Base-by-base conservation (phyloP, 129 eudicot genomes). In the Heracleum sosnowskyi region DNA sequence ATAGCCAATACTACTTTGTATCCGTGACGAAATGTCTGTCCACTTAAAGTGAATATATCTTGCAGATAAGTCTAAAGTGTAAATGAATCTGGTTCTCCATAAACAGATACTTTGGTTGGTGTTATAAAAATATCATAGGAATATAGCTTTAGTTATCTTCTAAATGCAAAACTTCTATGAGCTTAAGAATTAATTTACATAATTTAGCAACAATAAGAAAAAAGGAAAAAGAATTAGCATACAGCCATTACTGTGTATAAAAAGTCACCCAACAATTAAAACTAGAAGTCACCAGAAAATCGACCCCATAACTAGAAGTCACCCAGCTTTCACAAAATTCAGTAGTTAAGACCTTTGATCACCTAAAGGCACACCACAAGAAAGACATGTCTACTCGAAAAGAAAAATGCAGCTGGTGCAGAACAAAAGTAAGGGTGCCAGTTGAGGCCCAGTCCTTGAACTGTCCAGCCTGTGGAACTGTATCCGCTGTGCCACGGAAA, bases 391-490 rank as follows among this genome's bases (percentile, higher is more conserved):
- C 80, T 76, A 82, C 80, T 37, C 82, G 77, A 77, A 86, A 45
- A 78, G 69, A 36, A 51, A 74, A 76, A 47, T 91, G 92, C 88
- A 85, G 69, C 63, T 76, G 89, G 70, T 91, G 97, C 76, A n/a
- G 76, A 26, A 69, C 77, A 75, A 76, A 78, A 53, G 74, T 82
- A 40, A 62, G 74, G 40, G 89, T 86, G 73, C 81, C 90, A 68
- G 42, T 82, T 63, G 86, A 78, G 1, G 85, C 88, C 69, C 92
- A 77, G 55, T 15, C 66, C 62, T 26, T 81, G n/a, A 42, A 31
- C 35, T 89, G 97, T 82, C 83, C 89, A 31, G 20, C 60, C 47
- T 92, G 97, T 78, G 22, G 75, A 76, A 45, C 24, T n/a, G 73
- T 64, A 70, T 72, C 42, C 74, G 69, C 45, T 44, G 36, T 78